Evolutionary conservation across 805 yeast species (phyloP), one percentile per base, ranked within the genome.

Genomic region (Spathaspora hagerdaliae): DNA sequence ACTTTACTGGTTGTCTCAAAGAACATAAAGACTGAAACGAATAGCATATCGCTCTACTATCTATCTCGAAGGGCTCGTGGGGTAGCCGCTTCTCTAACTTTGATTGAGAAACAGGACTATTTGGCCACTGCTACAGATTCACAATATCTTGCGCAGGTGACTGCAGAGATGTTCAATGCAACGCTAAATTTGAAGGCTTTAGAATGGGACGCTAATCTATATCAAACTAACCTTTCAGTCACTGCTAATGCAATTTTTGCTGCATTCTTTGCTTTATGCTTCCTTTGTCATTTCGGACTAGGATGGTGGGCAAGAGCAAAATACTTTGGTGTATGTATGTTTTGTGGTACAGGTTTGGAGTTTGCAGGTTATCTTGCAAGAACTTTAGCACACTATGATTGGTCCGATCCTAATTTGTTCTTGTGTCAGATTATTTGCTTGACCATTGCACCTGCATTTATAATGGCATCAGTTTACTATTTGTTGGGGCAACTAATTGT

Each of bases 391-490:
- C 71, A 74, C 14, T 51, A 58, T 38, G 58, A 76, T 51, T 37
- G 43, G 2, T 34, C 50, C 12, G 56, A 64, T 33, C 51, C 64
- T 36, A 60, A 73, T 42, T 66, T 72, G 27, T 89, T 73, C 56
- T 57, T 85, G 37, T 64, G 82, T 54, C 95, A 89, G 61, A 76
- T 84, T 51, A 76, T 82, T 45, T 73, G 83, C 55, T 65, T 88
- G 45, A 87, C 92, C 0, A 63, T 89, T 40, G 92, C 88, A 0
- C 96, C 96, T 0, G 88, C 87, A 15, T 85, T 89, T 60, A 69
- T 86, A 38, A 85, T 87, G 87, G 96, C 86, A 4, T 96, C 92
- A 1, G 71, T 89, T 2, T 90, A 89, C 64, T 84, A 76, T 52
- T 70, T 82, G 44, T 64, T 89, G 51, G 89, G 85, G 6, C 85